A percentile compares a stretch with the other conserved stretches of the same genome.
Conservation (phyloP, 345 rosid genomes). For the Eucalyptus erythrocorys region DNA sequence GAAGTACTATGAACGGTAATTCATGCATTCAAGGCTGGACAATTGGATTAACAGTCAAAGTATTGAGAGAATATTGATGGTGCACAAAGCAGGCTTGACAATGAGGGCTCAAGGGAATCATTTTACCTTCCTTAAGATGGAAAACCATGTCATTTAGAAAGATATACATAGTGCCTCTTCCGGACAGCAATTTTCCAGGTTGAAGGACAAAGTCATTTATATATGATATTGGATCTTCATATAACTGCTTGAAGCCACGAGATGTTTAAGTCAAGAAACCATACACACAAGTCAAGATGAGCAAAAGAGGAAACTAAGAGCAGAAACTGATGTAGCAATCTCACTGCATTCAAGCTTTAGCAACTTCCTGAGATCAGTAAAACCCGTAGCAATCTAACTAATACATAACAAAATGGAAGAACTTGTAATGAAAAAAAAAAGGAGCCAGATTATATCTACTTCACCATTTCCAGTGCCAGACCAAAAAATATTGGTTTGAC, state of each 20-base stretch:
- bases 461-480: not conserved
- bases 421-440: not conserved
- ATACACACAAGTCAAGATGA: not conserved
- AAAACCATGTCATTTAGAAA: constrained; percentile 60
- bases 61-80: not conserved
- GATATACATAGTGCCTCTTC: constrained; percentile 61
- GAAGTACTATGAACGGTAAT: not conserved
- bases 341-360: not conserved
- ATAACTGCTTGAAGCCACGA: constrained; percentile 32
- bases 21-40: not conserved
- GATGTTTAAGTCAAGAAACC: not conserved
- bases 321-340: not conserved
- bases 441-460: not conserved
- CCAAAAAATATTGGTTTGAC: not conserved
- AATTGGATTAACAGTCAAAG: not conserved
- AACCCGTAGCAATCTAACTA: not conserved
- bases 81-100: not conserved
- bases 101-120: not conserved
- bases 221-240: constrained; percentile 57
- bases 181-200: constrained; percentile 68
- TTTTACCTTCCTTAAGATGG: constrained; percentile 49
- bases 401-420: not conserved
- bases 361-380: not conserved
- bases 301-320: not conserved
- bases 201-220: constrained; percentile 50